Base-by-base conservation (phyloP, 257 asterid genomes). In the Asclepias syriaca region DNA sequence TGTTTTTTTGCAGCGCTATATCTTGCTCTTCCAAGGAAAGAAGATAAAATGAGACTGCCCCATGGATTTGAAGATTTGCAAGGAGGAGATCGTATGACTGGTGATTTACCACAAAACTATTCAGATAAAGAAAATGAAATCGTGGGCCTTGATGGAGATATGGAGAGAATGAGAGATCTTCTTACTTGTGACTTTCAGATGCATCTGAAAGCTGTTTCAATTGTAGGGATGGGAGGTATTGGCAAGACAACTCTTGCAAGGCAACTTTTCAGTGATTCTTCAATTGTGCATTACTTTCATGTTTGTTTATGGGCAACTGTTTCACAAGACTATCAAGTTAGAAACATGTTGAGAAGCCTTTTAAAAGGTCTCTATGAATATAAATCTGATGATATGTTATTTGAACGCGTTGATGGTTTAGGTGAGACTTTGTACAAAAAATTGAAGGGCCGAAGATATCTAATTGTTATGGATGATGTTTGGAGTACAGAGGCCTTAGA, bases 401-500 rank as follows among this genome's bases (percentile, higher is more conserved):
- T 7, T 43, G 10, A 43, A 43, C 48, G 1, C 8, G 48, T 6
- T 43, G 48, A 40, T 5, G 46, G 11, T 43, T 43, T 43, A 43
- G 48, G 48, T 43, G 63, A 57, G 63, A 21, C n/a, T 57, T 55
- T 72, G 22, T 24, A 24, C 40, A 58, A 48, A 6, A 16, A 19
- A 3, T 66, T 77, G 15, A 66, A 13, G 60, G 53, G 3, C 29
- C 37, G 3, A 6, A 66, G 39, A 61, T 77, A 55, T 65, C 70
- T 77, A 18, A 24, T 77, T 50, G 68, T 72, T 13, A 0, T 72
- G 15, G 77, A 77, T 49, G 66, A 77, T 60, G 11, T 77, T 55
- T 72, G 77, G 60, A 64, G 63, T 40, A 40, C 39, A 3, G 12
- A 18, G 21, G 45, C 60, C 22, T 68, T 70, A 65, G 21, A 59